Percentiles rank a stretch among this genome's conserved stretches.
These are phyloP conservation scores for Pestalotiopsis sp. DNA, from an alignment of 2,329 filamentous ascomycete species.

Conservation along the genomic window DNA sequence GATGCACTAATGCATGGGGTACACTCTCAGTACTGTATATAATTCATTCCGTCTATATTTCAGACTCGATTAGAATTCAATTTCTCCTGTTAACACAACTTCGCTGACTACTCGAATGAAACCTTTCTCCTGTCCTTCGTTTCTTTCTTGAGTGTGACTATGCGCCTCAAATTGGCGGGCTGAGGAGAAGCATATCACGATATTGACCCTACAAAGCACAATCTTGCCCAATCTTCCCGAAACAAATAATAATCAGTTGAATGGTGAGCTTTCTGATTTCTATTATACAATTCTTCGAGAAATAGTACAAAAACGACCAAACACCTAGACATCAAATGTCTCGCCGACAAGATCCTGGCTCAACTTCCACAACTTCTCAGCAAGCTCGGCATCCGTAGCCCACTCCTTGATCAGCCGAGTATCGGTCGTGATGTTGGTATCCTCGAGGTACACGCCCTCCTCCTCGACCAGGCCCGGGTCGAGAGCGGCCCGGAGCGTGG, in stretches of 20 bases:
- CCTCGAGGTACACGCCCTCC: conserved; percentile 35
- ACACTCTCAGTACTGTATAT: too few relatives aligned
- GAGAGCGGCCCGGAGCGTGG: conserved; percentile 44
- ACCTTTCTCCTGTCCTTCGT: too few relatives aligned
- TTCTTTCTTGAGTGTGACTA: too few relatives aligned
- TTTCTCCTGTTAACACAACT: not conserved
- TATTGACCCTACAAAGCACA: too few relatives aligned
- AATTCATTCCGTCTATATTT: too few relatives aligned
- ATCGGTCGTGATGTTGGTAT: conserved; percentile 35
- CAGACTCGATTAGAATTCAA: not conserved
- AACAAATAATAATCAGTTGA: too few relatives aligned
- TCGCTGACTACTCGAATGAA: too few relatives aligned
- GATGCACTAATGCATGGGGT: not conserved
- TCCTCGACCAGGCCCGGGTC: conserved; percentile 39
- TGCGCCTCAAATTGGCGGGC: too few relatives aligned
- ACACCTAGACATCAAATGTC: conserved; percentile 30
- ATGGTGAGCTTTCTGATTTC: not conserved
- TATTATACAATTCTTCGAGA: not conserved
- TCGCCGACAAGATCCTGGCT: conserved; percentile 40
- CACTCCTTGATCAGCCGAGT: conserved; percentile 30
- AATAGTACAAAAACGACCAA: not conserved
- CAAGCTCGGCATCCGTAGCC: conserved; percentile 37
- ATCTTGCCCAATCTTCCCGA: too few relatives aligned
- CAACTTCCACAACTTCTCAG: conserved; percentile 39
- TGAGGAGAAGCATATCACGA: too few relatives aligned